Conservation (phyloP, 441 rosid genomes). For the Cnidoscolus chayamansa region DNA sequence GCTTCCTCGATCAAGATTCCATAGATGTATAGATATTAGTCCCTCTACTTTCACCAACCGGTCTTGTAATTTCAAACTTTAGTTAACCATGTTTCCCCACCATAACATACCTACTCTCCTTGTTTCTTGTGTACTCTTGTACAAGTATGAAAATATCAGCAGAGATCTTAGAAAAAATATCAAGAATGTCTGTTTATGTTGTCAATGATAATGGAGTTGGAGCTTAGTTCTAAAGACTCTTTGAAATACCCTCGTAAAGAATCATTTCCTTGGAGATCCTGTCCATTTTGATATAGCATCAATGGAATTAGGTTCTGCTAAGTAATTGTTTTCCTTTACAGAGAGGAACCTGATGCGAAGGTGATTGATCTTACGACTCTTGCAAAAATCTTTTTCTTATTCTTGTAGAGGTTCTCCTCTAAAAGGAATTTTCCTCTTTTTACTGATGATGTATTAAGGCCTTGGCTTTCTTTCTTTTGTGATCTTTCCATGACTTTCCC, state of each 20-base stretch:
- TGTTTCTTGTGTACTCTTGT: slow-evolving; percentile 33
- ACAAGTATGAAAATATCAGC: slow-evolving; percentile 40
- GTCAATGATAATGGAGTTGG: slow-evolving; percentile 18
- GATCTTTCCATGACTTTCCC: slow-evolving; percentile 13
- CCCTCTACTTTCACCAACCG: slow-evolving; percentile 34
- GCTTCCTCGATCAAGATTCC: slow-evolving; percentile 18
- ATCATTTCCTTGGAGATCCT: slow-evolving; percentile 32
- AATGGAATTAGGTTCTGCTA: slow-evolving; percentile 46
- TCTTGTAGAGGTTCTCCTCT: slow-evolving; percentile 40
- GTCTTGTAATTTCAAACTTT: slow-evolving; percentile 41
- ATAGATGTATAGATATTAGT: not conserved
- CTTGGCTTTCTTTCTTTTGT: slow-evolving; percentile 19
- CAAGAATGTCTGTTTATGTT: slow-evolving; percentile 42
- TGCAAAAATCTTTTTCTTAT: slow-evolving; percentile 37
- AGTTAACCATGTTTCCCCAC: slow-evolving; percentile 35
- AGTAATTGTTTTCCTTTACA: slow-evolving; percentile 3
- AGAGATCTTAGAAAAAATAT: slow-evolving; percentile 33
- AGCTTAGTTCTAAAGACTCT: slow-evolving; percentile 31
- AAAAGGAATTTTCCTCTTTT: slow-evolving; percentile 14
- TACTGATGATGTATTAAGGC: slow-evolving; percentile 16
- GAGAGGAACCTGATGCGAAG: slow-evolving; percentile 28
- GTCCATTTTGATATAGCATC: slow-evolving; percentile 34
- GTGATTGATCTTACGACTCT: slow-evolving; percentile 19
- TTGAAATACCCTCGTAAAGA: not conserved
- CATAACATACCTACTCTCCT: slow-evolving; percentile 39